Evolutionary conservation across 495 filamentous ascomycete genomes (phyloP).

Genomic region (Glonium stellatum): DNA sequence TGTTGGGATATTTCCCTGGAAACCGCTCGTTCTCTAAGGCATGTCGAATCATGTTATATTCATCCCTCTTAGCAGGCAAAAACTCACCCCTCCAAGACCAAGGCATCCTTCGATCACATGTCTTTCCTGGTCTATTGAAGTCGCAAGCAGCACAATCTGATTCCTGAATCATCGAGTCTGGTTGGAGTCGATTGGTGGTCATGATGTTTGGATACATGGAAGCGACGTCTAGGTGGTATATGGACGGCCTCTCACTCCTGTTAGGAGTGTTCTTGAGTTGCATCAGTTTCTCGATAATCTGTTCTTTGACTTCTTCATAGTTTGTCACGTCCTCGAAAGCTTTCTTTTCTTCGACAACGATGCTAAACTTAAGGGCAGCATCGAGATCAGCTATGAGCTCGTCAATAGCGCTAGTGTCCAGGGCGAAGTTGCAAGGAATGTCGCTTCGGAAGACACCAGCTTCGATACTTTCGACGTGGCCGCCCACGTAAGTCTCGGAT

Average conservation of each 20-base stretch:
- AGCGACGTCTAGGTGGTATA: slow-evolving; percentile 97
- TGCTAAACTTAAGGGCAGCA: slow-evolving; percentile 82
- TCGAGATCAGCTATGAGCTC: slow-evolving; percentile 84
- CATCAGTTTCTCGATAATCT: slow-evolving; percentile 67
- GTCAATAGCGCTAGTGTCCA: slow-evolving; percentile 81
- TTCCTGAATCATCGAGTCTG: slow-evolving; percentile 96
- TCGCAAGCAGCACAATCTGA: slow-evolving; percentile 96
- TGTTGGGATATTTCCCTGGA: slow-evolving; percentile 63
- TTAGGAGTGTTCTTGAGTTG: slow-evolving; percentile 74
- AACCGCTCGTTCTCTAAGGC: slow-evolving; percentile 91
- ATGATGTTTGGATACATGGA: slow-evolving; percentile 99
- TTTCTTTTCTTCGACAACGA: slow-evolving; percentile 92
- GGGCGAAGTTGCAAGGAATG: slow-evolving; percentile 84
- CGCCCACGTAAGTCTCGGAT: slow-evolving; percentile 95
- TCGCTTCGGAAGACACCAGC: slow-evolving; percentile 95
- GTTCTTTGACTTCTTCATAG: slow-evolving; percentile 83
- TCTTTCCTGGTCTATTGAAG: slow-evolving; percentile 97
- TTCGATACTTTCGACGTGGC: slow-evolving; percentile 99
- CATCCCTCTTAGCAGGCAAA: slow-evolving; percentile 86
- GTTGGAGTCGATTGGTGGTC: slow-evolving; percentile 96
- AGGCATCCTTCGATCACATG: slow-evolving; percentile 87
- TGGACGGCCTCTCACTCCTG: slow-evolving; percentile 75
- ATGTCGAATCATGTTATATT: slow-evolving; percentile 98
- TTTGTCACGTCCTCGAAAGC: slow-evolving; percentile 83
- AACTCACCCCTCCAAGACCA: slow-evolving; percentile 99